Percentiles rank a stretch among this genome's conserved stretches.
These are phyloP conservation scores for Serendipita sp. DNA, from an alignment of 768 basidiomycete species.

Conservation along the genomic window DNA sequence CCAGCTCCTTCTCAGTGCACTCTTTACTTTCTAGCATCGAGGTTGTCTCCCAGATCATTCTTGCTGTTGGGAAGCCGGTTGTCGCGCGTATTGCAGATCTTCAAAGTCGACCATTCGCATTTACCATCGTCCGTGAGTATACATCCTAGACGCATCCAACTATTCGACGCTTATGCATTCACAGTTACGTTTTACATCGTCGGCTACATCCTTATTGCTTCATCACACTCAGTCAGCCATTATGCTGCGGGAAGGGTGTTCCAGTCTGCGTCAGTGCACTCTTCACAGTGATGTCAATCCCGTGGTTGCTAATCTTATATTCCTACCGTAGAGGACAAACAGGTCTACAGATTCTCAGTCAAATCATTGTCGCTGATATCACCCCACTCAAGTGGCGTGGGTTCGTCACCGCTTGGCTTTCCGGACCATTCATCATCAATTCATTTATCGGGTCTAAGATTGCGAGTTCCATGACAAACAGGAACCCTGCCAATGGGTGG, in stretches of 20 bases:
- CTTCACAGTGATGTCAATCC: background rate
- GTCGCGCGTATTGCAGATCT: slow-evolving; percentile 63
- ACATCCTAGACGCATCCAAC: background rate
- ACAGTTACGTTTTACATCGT: slow-evolving; percentile 43
- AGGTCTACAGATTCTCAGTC: slow-evolving; percentile 47
- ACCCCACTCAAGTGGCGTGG: slow-evolving; percentile 44
- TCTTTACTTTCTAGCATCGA: slow-evolving; percentile 40
- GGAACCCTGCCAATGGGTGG: slow-evolving; percentile 33
- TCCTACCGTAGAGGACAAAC: background rate
- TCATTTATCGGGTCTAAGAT: slow-evolving; percentile 47
- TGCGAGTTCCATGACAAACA: slow-evolving; percentile 25
- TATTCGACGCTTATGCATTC: background rate
- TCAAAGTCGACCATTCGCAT: slow-evolving; percentile 48
- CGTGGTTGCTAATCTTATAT: background rate
- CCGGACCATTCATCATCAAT: slow-evolving; percentile 43
- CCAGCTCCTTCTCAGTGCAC: slow-evolving; percentile 36
- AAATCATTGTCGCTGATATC: slow-evolving; percentile 47
- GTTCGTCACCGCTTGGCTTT: slow-evolving; percentile 30
- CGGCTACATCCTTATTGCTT: slow-evolving; percentile 37
- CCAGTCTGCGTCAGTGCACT: slow-evolving; percentile 33
- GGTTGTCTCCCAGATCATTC: slow-evolving; percentile 35
- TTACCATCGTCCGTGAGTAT: slow-evolving; percentile 38
- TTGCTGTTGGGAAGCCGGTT: slow-evolving; percentile 45
- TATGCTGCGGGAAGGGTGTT: slow-evolving; percentile 41
- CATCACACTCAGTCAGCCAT: slow-evolving; percentile 28